phyloP scores from a whole-genome alignment of 805 yeast species.

The Zygosaccharomyces gambellarensis region DNA sequence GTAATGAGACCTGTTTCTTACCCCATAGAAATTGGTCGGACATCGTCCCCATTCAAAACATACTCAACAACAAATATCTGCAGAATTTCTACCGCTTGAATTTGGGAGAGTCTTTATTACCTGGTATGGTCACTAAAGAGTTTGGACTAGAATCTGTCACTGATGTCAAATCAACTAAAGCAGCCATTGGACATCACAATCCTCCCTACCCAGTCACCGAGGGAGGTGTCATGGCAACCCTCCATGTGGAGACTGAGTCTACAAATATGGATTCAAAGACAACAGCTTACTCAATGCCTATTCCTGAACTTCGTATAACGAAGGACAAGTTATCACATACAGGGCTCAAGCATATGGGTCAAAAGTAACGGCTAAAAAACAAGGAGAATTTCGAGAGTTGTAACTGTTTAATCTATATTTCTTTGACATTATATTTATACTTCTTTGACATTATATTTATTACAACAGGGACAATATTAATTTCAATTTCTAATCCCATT shows the following conservation, averaged over 20 bases:
- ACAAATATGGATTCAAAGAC: conserved; percentile 47
- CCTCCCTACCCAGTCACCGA: conserved; percentile 55
- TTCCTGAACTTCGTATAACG: conserved; percentile 52
- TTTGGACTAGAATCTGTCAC: conserved; percentile 37
- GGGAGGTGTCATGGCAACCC: conserved; percentile 58
- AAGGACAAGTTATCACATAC: conserved; percentile 24
- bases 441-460: not conserved
- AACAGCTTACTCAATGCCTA: conserved; percentile 59
- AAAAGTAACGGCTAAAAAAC: not conserved
- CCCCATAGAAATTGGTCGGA: conserved; percentile 73
- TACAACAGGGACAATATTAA: not conserved
- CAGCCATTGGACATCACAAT: conserved; percentile 38
- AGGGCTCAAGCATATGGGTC: conserved; percentile 27
- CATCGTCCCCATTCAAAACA: conserved; percentile 49
- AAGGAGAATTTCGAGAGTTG: not conserved
- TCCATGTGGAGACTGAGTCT: conserved; percentile 68
- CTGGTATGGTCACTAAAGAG: conserved; percentile 26
- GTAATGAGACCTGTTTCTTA: conserved; percentile 42
- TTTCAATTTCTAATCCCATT: not conserved
- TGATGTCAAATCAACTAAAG: conserved; percentile 6
- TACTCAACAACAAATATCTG: conserved; percentile 20
- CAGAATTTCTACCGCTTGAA: conserved; percentile 10
- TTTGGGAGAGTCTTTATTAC: conserved; percentile 22
- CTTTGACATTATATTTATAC: not conserved
- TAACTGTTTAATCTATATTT: not conserved